Conservation (phyloP, 352 stramenopile species). For the Phytophthora niederhauseri region DNA sequence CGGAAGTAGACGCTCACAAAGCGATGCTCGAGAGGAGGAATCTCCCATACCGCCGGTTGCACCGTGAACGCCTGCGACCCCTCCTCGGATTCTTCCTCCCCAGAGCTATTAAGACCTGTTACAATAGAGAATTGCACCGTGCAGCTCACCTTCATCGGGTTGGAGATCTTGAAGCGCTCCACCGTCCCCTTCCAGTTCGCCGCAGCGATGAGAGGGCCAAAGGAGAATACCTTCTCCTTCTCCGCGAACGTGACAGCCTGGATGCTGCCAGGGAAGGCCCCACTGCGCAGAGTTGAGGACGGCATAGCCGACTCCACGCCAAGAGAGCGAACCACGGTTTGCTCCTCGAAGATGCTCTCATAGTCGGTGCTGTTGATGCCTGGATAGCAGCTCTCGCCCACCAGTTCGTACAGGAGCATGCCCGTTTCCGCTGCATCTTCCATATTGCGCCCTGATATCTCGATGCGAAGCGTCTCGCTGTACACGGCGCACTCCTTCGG, state of each 20-base stretch:
- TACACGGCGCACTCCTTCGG: conserved; percentile 78
- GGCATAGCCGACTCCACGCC: conserved; percentile 38
- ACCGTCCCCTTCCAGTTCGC: conserved; percentile 74
- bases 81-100: conserved; percentile 10
- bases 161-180: conserved; percentile 95
- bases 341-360: conserved; percentile 95
- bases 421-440: conserved; percentile 46
- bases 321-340: conserved; percentile 90
- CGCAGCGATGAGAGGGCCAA: conserved; percentile 81
- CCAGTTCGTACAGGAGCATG: conserved; percentile 82
- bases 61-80: conserved; percentile 78
- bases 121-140: conserved; percentile 86
- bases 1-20: conserved; percentile 96
- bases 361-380: conserved; percentile 89
- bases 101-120: conserved; percentile 22
- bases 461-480: conserved; percentile 67
- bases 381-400: conserved; percentile 95
- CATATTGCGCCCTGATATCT: conserved; percentile 80
- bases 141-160: conserved; percentile 95
- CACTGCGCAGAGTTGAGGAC: conserved; percentile 20
- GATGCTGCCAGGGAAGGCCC: conserved; percentile 32
- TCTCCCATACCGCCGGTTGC: conserved; percentile 92
- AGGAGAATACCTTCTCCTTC: conserved; percentile 89
- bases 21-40: conserved; percentile 93
- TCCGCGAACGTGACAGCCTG: conserved; percentile 85